phyloP scores from a whole-genome alignment of 2,329 filamentous ascomycete species.

The Trichoderma arundinaceum region DNA sequence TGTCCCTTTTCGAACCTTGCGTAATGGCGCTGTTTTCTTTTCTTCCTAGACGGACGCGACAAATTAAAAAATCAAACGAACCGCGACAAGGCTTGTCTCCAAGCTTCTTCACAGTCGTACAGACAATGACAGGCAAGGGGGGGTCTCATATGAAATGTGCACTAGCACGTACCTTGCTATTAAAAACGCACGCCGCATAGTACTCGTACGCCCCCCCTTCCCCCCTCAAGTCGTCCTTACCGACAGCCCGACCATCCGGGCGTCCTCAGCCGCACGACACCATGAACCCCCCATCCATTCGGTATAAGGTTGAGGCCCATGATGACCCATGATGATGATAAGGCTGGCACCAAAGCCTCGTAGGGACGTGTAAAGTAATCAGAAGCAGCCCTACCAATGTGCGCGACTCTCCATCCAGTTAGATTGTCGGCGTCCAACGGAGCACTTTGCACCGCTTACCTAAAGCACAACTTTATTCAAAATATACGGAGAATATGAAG shows the following conservation, averaged over 20 bases:
- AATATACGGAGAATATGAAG: not conserved
- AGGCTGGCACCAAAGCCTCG: slow-evolving; percentile 26
- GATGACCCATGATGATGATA: slow-evolving; percentile 20
- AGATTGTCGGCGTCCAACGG: not conserved
- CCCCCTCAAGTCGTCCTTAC: not conserved
- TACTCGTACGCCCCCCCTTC: not conserved
- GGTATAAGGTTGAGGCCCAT: slow-evolving; percentile 1
- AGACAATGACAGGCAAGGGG: not conserved
- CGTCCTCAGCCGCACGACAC: slow-evolving; percentile 22
- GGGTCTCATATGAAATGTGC: not conserved
- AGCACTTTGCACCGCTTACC: not conserved
- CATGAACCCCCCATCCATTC: not conserved
- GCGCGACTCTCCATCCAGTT: not conserved
- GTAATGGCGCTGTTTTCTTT: not conserved
- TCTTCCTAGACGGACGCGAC: not conserved
- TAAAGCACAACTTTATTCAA: not conserved
- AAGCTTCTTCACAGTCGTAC: not conserved
- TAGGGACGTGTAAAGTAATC: not conserved
- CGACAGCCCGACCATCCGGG: slow-evolving; percentile 25
- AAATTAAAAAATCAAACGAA: slow-evolving; percentile 3
- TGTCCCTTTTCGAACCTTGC: not conserved
- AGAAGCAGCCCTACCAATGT: slow-evolving; percentile 17
- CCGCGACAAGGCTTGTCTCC: slow-evolving; percentile 1
- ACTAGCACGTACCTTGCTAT: not conserved
- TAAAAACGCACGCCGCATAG: too few species aligned